phyloP scores from a whole-genome alignment of 176 grass and related monocot genomes.

The Leersia perrieri region DNA sequence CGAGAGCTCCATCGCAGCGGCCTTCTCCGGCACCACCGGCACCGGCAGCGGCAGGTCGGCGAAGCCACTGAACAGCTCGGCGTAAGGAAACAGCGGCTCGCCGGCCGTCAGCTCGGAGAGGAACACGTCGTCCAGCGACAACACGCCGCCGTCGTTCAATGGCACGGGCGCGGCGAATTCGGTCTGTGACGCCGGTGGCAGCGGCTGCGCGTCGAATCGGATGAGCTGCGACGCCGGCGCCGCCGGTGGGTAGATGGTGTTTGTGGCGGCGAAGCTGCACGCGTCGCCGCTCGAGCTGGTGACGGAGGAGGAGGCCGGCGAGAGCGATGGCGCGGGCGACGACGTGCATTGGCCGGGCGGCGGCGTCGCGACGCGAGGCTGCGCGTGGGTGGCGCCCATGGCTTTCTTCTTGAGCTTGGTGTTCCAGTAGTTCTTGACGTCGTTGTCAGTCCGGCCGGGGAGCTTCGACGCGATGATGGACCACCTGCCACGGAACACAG shows the following conservation, averaged over 20 bases:
- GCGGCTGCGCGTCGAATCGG: slow-evolving; percentile 17
- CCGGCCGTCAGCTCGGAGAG: slow-evolving; percentile 24
- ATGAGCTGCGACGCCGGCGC: background rate
- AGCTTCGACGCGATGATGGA: slow-evolving; percentile 90
- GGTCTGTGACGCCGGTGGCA: background rate
- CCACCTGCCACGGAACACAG: slow-evolving; percentile 46
- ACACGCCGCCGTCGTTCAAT: too few relatives aligned
- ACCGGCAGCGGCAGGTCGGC: slow-evolving; percentile 1
- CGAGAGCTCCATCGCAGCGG: slow-evolving; percentile 50
- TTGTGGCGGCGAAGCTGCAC: slow-evolving; percentile 17
- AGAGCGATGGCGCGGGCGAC: background rate
- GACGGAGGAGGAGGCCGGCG: slow-evolving; percentile 36
- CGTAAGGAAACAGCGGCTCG: slow-evolving; percentile 41
- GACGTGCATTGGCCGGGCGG: background rate
- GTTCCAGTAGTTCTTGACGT: slow-evolving; percentile 99
- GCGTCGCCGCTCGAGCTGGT: slow-evolving; percentile 37
- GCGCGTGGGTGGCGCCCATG: background rate
- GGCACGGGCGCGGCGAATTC: slow-evolving; percentile 34
- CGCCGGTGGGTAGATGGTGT: background rate
- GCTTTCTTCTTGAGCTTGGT: slow-evolving; percentile 96
- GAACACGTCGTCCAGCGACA: slow-evolving; percentile 31
- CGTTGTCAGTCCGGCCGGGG: slow-evolving; percentile 88
- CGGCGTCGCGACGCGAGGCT: background rate
- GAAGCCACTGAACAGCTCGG: slow-evolving; percentile 30
- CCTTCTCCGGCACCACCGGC: too few relatives aligned